A percentile compares a stretch with the other conserved stretches of the same genome.
phyloP scores from a whole-genome alignment of 768 basidiomycete genomes.

The Pleurotus tuber-regium region DNA sequence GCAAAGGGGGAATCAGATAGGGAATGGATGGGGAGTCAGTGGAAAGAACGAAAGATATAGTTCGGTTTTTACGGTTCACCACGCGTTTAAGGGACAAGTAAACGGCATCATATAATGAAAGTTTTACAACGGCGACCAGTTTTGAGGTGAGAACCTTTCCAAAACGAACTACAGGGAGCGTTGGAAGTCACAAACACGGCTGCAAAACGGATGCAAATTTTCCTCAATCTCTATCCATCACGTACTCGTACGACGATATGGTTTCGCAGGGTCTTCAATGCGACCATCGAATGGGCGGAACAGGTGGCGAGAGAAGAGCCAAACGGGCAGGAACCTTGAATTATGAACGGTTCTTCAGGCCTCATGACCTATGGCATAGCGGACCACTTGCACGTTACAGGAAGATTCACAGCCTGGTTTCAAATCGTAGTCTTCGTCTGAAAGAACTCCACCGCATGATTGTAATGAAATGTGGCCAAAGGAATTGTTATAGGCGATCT shows the following conservation, averaged over 20 bases:
- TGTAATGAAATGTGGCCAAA: too few species aligned
- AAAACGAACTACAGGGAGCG: neutral
- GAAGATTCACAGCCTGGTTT: too few species aligned
- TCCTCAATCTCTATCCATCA: neutral
- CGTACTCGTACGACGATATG: neutral
- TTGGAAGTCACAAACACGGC: neutral
- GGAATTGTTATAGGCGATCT: too few species aligned
- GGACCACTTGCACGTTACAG: too few species aligned
- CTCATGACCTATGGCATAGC: too few species aligned
- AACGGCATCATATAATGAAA: too few species aligned
- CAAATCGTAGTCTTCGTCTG: too few species aligned
- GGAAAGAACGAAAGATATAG: neutral
- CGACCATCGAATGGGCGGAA: neutral
- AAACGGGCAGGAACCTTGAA: neutral
- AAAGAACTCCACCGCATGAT: too few species aligned
- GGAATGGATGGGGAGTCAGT: neutral
- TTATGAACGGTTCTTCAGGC: too few species aligned
- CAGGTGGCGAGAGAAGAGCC: neutral
- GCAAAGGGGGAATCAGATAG: neutral
- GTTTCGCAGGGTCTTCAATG: neutral
- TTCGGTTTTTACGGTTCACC: neutral
- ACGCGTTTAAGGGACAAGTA: neutral
- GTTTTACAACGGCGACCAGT: neutral
- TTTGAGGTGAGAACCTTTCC: neutral
- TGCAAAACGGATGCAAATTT: too few species aligned